Conservation (phyloP, 2,329 filamentous ascomycete species). For the Sarocladium kiliense region DNA sequence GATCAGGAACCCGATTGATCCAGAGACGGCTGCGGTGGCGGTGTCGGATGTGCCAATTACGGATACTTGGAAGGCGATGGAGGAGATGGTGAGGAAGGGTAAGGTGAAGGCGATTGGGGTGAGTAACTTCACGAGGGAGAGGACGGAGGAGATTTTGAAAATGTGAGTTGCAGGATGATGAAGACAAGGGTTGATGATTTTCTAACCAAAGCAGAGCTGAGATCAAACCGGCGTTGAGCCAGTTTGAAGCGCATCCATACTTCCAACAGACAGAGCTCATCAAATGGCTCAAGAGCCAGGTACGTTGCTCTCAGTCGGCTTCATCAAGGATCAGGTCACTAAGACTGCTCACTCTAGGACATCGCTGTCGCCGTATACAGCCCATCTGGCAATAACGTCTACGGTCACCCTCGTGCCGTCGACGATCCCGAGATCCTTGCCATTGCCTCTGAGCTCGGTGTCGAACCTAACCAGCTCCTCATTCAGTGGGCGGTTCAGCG, state of each 20-base stretch:
- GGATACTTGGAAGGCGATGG: constrained; percentile 15
- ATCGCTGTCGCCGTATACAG: constrained; percentile 52
- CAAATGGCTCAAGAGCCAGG: constrained; percentile 17
- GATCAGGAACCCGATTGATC: constrained; percentile 32
- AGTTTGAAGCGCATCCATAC: constrained; percentile 44
- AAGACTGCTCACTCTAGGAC: constrained; percentile 24
- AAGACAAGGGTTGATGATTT: constrained; percentile 23
- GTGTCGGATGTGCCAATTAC: constrained; percentile 32
- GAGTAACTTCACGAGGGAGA: constrained; percentile 51
- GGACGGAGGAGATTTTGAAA: constrained; percentile 44
- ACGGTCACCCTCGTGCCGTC: constrained; percentile 26
- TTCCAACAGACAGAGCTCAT: constrained; percentile 44
- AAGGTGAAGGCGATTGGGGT: constrained; percentile 55
- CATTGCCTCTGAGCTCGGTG: constrained; percentile 45
- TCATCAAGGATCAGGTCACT: too few species aligned
- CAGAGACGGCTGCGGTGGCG: constrained; percentile 40
- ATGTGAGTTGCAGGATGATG: background rate
- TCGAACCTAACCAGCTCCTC: constrained; percentile 47
- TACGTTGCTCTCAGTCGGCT: constrained; percentile 1
- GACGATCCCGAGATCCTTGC: constrained; percentile 45
- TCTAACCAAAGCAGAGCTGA: constrained; percentile 25
- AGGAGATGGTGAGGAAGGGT: constrained; percentile 27
- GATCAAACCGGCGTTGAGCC: constrained; percentile 45
- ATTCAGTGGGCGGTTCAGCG: constrained; percentile 58
- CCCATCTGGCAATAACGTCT: constrained; percentile 55